Percentiles rank a stretch among this genome's conserved stretches.
These are phyloP conservation scores for Mitragyna speciosa DNA, from an alignment of 257 asterid species.

Conservation along the genomic window DNA sequence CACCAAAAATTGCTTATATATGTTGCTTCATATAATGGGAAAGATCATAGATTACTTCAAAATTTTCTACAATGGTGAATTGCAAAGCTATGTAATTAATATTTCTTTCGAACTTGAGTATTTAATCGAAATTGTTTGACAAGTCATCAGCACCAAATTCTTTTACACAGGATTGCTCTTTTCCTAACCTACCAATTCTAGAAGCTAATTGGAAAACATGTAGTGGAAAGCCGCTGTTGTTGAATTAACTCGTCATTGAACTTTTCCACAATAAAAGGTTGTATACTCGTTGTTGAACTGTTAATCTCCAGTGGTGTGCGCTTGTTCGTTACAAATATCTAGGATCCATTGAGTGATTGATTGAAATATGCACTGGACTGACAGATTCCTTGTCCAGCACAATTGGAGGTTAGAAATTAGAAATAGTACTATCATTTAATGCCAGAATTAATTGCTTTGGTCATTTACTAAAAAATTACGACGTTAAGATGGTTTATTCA, in stretches of 20 bases:
- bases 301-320: background rate
- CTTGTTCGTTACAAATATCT: background rate
- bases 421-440: background rate
- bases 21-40: background rate
- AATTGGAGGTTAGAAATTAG: background rate
- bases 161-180: background rate
- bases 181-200: background rate
- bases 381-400: background rate
- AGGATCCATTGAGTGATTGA: background rate
- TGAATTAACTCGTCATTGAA: background rate
- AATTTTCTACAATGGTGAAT: background rate
- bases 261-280: background rate
- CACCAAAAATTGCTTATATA: background rate
- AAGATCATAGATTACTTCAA: background rate
- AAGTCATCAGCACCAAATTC: background rate
- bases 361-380: background rate
- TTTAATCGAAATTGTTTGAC: background rate
- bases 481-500: background rate
- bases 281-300: background rate
- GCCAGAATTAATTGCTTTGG: background rate
- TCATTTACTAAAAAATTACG: too few species aligned
- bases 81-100: too few species aligned
- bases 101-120: background rate
- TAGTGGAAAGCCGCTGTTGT: background rate
- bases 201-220: background rate